A percentile compares a stretch with the other conserved stretches of the same genome.
Conservation (phyloP, 208 protist species). For the Crithidia acanthocephali region DNA sequence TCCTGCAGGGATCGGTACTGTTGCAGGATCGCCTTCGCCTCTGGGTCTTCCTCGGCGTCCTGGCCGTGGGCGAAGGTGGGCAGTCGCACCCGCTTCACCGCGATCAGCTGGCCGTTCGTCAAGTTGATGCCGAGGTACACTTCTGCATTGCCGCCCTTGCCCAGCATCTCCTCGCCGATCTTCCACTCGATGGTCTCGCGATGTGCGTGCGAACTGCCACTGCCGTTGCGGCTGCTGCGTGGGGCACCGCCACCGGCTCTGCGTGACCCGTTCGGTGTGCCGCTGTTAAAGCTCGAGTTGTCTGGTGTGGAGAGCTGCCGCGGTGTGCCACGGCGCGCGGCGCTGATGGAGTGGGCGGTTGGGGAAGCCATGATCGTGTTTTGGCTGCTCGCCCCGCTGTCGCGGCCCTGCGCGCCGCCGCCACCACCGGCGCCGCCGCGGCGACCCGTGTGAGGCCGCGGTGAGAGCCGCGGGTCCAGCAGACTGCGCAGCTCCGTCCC, state of each 20-base stretch:
- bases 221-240: conserved; percentile 24
- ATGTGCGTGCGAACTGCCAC: conserved; percentile 37
- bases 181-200: conserved; percentile 92
- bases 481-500: conserved; percentile 18
- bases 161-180: conserved; percentile 90
- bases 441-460: conserved; percentile 24
- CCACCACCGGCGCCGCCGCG: conserved; percentile 19
- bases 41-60: conserved; percentile 36
- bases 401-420: not conserved
- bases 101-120: conserved; percentile 90
- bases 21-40: conserved; percentile 69
- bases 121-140: conserved; percentile 93
- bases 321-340: conserved; percentile 40
- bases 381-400: conserved; percentile 26
- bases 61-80: conserved; percentile 37
- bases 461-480: conserved; percentile 30
- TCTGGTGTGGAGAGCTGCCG: conserved; percentile 48
- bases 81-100: conserved; percentile 89
- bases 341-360: conserved; percentile 10
- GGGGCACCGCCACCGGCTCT: not conserved
- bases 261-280: conserved; percentile 28
- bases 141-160: conserved; percentile 90
- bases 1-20: conserved; percentile 88
- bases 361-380: conserved; percentile 22
- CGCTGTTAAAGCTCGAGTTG: conserved; percentile 45